Evolutionary conservation across 2,329 filamentous ascomycete genomes (phyloP).

Genomic region (Didymellaceae sp.): DNA sequence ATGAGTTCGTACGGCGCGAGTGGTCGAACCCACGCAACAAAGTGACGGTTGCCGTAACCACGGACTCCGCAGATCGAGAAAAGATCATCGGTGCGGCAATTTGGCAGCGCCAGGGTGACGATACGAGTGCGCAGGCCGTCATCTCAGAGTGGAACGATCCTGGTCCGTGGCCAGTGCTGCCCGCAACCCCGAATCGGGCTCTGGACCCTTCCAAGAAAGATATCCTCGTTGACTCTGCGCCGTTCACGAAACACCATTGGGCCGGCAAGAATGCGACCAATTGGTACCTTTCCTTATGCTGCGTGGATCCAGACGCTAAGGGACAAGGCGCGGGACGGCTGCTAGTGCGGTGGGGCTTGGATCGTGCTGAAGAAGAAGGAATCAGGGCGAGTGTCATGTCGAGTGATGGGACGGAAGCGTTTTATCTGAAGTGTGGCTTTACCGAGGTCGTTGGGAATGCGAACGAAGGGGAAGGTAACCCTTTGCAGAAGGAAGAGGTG

Average conservation of each 20-base stretch:
- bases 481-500: constrained; percentile 29
- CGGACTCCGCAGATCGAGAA: constrained; percentile 8
- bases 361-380: constrained; percentile 45
- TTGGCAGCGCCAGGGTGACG: constrained; percentile 34
- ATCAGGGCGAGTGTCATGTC: constrained; percentile 51
- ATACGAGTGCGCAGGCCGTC: neutral
- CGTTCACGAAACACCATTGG: constrained; percentile 32
- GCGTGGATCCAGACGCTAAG: constrained; percentile 51
- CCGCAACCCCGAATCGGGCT: constrained; percentile 28
- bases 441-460: constrained; percentile 41
- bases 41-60: constrained; percentile 21
- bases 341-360: constrained; percentile 53
- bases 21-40: constrained; percentile 22
- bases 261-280: constrained; percentile 35
- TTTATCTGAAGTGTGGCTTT: constrained; percentile 50
- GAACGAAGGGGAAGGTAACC: constrained; percentile 43
- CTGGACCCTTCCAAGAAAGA: constrained; percentile 24
- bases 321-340: constrained; percentile 46
- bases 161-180: constrained; percentile 16
- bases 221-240: constrained; percentile 18
- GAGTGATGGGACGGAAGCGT: constrained; percentile 49
- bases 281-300: constrained; percentile 51
- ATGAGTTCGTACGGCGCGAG: constrained; percentile 18
- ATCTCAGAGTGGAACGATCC: neutral
- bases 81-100: constrained; percentile 28